Evolutionary conservation across 371 early-diverging fungal genomes (phyloP), one percentile per base, ranked within the genome.

Genomic region (Saksenaea vasiformis): DNA sequence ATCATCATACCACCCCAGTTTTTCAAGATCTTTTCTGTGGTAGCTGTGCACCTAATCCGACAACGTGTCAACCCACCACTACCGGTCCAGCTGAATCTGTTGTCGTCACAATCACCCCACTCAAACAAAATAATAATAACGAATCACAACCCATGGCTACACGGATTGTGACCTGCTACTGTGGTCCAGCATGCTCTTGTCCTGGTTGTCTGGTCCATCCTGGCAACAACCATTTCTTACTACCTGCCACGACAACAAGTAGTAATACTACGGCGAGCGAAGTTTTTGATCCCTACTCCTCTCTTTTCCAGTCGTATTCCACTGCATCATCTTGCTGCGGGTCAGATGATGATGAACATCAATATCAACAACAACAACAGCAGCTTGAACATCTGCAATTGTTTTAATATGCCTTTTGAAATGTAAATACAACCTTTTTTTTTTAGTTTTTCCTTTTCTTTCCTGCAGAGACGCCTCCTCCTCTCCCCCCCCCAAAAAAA

Each of bases 51-150:
- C 58, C 58, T 15, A 22, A 2, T 19, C 39, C 58, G 5, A 38
- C 58, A 3, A 38, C 41, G n/a, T 58, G 41, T 39, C 36, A 37
- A 17, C 56, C 56, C 22, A 5, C 56, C 15, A 27, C 56, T 5
- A 27, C 26, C 31, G 56, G 36, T 35, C 36, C 26, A 19, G 73
- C 70, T 9, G 81, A 80, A 65, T 80, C 81, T 1, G 78, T 80
- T 3, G 73, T 78, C 28, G 74, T 80, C 24, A 80, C 78, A 22
- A 80, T 80, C 28, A 77, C 81, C 2, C 81, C 81, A 17, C 61
- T 79, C 24, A 53, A 41, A 53, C 11, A 43, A 43, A n/a, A 39
- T 54, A 31, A 54, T 28, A 35, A 58, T 34, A 38, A 43, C 36
- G 28, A 57, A 53, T 17, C 56, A 13, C 27, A 67, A 58, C 34